Percentiles rank a stretch among this genome's conserved stretches.
Conservation (phyloP, 2,329 filamentous ascomycete genomes). For the Xylaria sp. region DNA sequence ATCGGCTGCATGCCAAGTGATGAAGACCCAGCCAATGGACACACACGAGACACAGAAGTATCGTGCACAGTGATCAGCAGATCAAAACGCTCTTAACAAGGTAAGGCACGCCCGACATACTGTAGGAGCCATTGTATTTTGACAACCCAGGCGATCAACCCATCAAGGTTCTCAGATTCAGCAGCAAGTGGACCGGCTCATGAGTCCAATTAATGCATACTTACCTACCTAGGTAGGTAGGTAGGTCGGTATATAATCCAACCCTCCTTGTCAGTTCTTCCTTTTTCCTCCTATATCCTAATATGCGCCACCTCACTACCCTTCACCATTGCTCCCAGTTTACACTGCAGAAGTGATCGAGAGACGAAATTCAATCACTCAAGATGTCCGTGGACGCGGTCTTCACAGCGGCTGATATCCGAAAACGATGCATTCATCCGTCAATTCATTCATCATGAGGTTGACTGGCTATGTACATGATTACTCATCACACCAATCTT, state of each 20-base stretch:
- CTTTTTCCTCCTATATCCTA: too few species aligned
- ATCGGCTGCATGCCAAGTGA: neutral
- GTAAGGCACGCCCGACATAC: neutral
- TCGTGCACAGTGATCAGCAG: neutral
- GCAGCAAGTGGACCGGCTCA: neutral
- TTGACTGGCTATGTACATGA: slow-evolving; percentile 18
- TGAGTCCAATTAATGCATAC: neutral
- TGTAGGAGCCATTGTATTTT: neutral
- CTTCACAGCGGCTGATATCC: neutral
- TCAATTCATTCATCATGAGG: slow-evolving; percentile 22
- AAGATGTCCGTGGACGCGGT: neutral
- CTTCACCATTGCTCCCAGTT: too few species aligned
- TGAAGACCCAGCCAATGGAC: neutral
- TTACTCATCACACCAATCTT: slow-evolving; percentile 4
- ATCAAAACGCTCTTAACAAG: too few species aligned
- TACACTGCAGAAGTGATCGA: neutral
- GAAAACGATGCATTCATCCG: slow-evolving; percentile 12
- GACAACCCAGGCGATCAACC: neutral
- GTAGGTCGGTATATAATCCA: slow-evolving; percentile 17
- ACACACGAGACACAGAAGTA: neutral
- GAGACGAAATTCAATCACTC: neutral
- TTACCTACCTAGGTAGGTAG: too few species aligned
- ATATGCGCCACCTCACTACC: too few species aligned
- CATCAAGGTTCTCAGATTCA: slow-evolving; percentile 18
- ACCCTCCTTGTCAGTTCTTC: neutral